These are phyloP conservation scores for Intubia oerlemansii DNA, from an alignment of 2,329 filamentous ascomycete genomes.

Conservation along the genomic window DNA sequence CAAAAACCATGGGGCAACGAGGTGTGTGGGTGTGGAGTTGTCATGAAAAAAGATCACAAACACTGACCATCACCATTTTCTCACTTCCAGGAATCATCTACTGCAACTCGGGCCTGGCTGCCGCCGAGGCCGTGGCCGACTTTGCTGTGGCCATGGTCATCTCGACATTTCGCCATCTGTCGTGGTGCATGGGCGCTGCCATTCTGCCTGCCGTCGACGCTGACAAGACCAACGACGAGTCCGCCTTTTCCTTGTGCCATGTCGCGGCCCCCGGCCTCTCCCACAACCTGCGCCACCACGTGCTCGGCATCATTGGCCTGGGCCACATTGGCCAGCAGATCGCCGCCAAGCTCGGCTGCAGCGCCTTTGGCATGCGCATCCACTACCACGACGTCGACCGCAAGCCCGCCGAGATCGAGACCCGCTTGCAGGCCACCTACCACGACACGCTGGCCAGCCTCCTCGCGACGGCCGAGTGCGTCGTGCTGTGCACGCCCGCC, in stretches of 20 bases:
- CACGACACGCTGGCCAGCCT: conserved; percentile 22
- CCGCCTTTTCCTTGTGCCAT: no score
- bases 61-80: no score
- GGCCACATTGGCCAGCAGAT: conserved; percentile 32
- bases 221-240: no score
- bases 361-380: conserved; percentile 34
- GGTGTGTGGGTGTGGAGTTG: no score
- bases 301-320: conserved; percentile 35
- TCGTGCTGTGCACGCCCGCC: conserved; percentile 27
- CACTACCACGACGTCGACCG: conserved; percentile 27
- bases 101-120: conserved; percentile 51
- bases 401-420: conserved; percentile 19
- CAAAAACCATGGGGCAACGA: background rate
- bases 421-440: conserved; percentile 18
- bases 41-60: no score
- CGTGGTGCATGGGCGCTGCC: conserved; percentile 41
- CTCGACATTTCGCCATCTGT: conserved; percentile 44
- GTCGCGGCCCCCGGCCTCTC: conserved; percentile 17
- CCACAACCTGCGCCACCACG: conserved; percentile 30
- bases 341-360: conserved; percentile 27
- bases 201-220: conserved; percentile 17
- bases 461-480: conserved; percentile 24
- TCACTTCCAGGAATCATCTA: conserved; percentile 50
- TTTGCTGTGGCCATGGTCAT: conserved; percentile 49
- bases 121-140: conserved; percentile 52